Evolutionary conservation across 768 basidiomycete genomes (phyloP), one percentile per base, ranked within the genome.

Genomic region (Calvatia gigantea): DNA sequence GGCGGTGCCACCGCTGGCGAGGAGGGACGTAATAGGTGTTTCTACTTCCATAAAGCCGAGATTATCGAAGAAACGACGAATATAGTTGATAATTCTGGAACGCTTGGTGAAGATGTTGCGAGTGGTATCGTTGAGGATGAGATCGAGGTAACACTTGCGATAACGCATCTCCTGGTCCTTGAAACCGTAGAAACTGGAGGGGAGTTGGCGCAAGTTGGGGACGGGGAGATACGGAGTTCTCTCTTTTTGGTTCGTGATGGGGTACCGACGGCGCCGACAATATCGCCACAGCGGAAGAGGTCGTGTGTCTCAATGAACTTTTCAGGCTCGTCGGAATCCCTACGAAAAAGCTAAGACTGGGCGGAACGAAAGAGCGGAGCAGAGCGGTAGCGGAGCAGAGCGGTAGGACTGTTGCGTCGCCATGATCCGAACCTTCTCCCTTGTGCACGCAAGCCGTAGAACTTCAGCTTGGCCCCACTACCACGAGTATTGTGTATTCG

Each of bases 31-130:
- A 80, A 99, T 97, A 5, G 97, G 97, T 1, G 97, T 99, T 74
- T 99, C 96, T 59, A 98, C 95, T 73, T 99, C 97, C 72, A 98
- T 85, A 80, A 99, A 99, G 41, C 96, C 97, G 21, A 89, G 83
- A 61, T 79, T 73, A 69, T 97, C 94, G 54, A 99, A 73, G 82
- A 84, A 99, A 61, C 87, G 87, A 42, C 97, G 85, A 62, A 97
- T 75, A 71, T 97, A 96, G 78, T 93, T 94, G 75, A 99, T 80
- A 67, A 97, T 89, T 65, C 82, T 85, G 69, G 86, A 85, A 58
- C 97, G 87, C 25, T 91, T 89, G 73, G 95, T 75, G 75, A 98
- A 99, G 60, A 95, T 86, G 62, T 86, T 85, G 59, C 97, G 87
- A 15, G 93, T 92, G 61, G 84, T 82, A 37, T 91, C 87, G 70